phyloP scores from a whole-genome alignment of 148 eudicot genomes.

The Polygonum maritimum region DNA sequence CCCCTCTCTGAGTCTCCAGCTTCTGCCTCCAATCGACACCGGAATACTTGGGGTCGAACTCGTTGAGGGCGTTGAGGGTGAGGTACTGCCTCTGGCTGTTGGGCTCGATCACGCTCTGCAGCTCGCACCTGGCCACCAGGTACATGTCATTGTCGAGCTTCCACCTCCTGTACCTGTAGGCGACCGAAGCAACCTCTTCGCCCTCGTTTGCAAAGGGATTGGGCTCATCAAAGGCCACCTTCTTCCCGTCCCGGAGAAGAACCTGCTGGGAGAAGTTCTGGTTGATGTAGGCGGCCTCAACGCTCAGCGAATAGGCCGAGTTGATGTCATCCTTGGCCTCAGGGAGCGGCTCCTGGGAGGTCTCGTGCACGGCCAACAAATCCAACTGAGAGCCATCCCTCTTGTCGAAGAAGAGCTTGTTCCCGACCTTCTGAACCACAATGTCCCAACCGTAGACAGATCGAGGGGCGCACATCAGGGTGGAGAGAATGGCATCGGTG shows the following conservation, averaged over 20 bases:
- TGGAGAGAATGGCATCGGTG: slow-evolving; percentile 64
- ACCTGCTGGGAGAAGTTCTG: slow-evolving; percentile 98
- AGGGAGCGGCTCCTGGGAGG: slow-evolving; percentile 86
- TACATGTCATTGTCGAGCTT: slow-evolving; percentile 69
- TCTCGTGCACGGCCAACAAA: slow-evolving; percentile 67
- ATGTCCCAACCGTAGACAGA: slow-evolving; percentile 95
- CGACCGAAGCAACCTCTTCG: slow-evolving; percentile 87
- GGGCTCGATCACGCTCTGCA: slow-evolving; percentile 63
- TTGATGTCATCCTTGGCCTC: slow-evolving; percentile 88
- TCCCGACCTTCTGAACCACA: slow-evolving; percentile 86
- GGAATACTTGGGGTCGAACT: slow-evolving; percentile 84
- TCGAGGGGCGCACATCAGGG: slow-evolving; percentile 79
- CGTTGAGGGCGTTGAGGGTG: slow-evolving; percentile 82
- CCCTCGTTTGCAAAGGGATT: slow-evolving; percentile 93
- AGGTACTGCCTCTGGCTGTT: slow-evolving; percentile 61
- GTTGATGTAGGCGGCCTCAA: slow-evolving; percentile 86
- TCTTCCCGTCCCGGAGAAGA: slow-evolving; percentile 59
- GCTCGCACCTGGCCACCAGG: slow-evolving; percentile 75
- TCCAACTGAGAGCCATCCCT: slow-evolving; percentile 87
- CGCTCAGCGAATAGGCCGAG: slow-evolving; percentile 62
- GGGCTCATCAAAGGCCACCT: slow-evolving; percentile 78
- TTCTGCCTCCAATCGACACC: slow-evolving; percentile 98
- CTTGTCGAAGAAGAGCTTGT: slow-evolving; percentile 82
- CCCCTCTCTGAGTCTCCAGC: slow-evolving; percentile 95
- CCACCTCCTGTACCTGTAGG: slow-evolving; percentile 86